Base-by-base conservation (phyloP, 148 eudicot species). In the Rhododendron kiyosumense region DNA sequence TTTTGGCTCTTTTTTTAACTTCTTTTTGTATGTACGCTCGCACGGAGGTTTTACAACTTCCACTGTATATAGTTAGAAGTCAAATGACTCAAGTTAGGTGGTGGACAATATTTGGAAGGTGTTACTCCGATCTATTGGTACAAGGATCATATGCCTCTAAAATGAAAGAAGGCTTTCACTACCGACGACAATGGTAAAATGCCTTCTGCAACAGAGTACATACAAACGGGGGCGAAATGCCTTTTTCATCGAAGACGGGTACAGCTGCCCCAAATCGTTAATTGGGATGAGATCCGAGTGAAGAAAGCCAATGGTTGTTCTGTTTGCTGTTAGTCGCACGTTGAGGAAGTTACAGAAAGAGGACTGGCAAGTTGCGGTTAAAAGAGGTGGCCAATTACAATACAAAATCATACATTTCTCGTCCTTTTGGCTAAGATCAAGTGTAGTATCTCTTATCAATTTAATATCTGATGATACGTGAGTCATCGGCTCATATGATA, bases 371-470 rank as follows among this genome's bases (percentile, higher is more conserved):
- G 17, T 69, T 34, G 38, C 18, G 3, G 15, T 26, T 26, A 71
- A 30, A 71, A 28, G 9, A 3, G 76, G 20, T 34, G 1, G 36
- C 36, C 36, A 11, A 30, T 30, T 28, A 71, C 15, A 2, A 2
- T 0, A 30, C 17, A 71, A 9, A 71, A 71, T 11, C 43, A 86
- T 90, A 84, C 88, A 87, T 90, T 90, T 90, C 91, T 90, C 87
- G 92, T 93, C 93, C 94, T 92, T 92, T 94, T 91, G 96, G 96
- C 95, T 91, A 94, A 92, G 95, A 93, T 94, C 91, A 92, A 92
- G 95, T 5, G 94, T 94, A 94, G 91, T 93, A 30, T 81, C 1
- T 81, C 45, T 17, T 52, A 32, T 51, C 15, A 32, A 28, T 32
- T 81, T 52, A 81, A 81, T 81, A 81, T 10, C 45, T 41, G 5